Base-by-base conservation (phyloP, 768 basidiomycete genomes). In the Pleurotus djamor region DNA sequence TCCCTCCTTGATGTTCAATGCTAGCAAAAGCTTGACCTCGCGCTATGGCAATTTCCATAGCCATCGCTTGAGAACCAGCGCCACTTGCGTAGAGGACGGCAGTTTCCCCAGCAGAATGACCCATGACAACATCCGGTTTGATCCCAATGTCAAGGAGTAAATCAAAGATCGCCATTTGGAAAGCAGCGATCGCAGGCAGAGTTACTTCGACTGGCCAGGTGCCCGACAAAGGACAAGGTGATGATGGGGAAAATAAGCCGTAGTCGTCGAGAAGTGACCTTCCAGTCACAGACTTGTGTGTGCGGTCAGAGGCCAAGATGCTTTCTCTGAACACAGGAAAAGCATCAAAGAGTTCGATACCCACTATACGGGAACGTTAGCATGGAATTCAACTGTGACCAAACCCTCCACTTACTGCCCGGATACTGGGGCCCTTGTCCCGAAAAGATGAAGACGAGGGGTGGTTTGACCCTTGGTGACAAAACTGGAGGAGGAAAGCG, bases 31-130 rank as follows among this genome's bases (percentile, higher is more conserved):
- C 71, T 34, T 61, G 57, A n/a, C 77, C 77, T 17, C 79, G 74
- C 38, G 73, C 73, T 48, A 81, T 74, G 2, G 79, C 72, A 5
- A 82, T 60, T 60, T 79, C 76, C 34, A 82, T 55, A 2, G 76
- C 79, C 71, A 78, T 69, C 0, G 67, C 71, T 49, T 74, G 73
- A 0, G 75, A 62, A 1, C 66, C 73, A 4, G 80, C 77, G 21
- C 79, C 78, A 4, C 76, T 78, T 0, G 78, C 74, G 56, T 79
- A 79, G 8, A 81, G 59, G 14, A 80, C 52, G 0, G 76, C 75
- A 0, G 78, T 77, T 61, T 82, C 80, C 9, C 80, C 80, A 13
- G 79, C 78, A 16, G 80, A 81, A 64, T 81, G 79, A 0, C 81
- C 81, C 4, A 81, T 49, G 13, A 80, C 65, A 5, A 68, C 65